A percentile compares a stretch with the other conserved stretches of the same genome.
These are phyloP conservation scores for Syncephalastrum contaminatum DNA, from an alignment of 371 early-diverging fungal genomes.

Conservation along the genomic window DNA sequence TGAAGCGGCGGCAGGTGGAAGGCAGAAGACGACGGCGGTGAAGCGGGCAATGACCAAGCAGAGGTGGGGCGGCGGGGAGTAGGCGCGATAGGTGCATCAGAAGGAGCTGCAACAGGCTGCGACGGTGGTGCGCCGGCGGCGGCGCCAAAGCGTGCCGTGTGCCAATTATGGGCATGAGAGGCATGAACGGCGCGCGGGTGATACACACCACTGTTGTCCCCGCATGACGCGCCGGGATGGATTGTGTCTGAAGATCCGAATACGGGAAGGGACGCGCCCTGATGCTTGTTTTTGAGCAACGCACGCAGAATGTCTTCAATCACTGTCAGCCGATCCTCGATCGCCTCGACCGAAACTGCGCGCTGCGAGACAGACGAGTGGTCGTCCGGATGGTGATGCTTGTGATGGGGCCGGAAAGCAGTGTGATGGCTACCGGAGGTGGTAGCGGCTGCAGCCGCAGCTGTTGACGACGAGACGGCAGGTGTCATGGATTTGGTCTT, in stretches of 20 bases:
- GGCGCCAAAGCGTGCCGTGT: conserved; percentile 5
- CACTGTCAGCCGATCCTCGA: conserved; percentile 37
- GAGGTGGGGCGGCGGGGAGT: conserved; percentile 16
- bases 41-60: conserved; percentile 13
- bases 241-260: conserved; percentile 8
- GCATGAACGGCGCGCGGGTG: conserved; percentile 20
- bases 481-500: conserved; percentile 15
- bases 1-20: conserved; percentile 10
- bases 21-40: conserved; percentile 13
- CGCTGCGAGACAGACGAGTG: background rate
- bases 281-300: conserved; percentile 18
- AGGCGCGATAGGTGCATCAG: conserved; percentile 10
- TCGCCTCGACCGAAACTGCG: conserved; percentile 25
- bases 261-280: conserved; percentile 8
- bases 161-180: conserved; percentile 19
- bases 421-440: background rate
- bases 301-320: conserved; percentile 42
- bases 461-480: conserved; percentile 8
- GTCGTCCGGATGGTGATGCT: too few species aligned
- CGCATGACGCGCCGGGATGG: conserved; percentile 6
- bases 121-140: background rate
- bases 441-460: background rate
- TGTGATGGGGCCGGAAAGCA: too few species aligned
- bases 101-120: background rate
- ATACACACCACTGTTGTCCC: conserved; percentile 8